Base-by-base conservation (phyloP, 768 basidiomycete genomes). In the Pleurotus djamor region DNA sequence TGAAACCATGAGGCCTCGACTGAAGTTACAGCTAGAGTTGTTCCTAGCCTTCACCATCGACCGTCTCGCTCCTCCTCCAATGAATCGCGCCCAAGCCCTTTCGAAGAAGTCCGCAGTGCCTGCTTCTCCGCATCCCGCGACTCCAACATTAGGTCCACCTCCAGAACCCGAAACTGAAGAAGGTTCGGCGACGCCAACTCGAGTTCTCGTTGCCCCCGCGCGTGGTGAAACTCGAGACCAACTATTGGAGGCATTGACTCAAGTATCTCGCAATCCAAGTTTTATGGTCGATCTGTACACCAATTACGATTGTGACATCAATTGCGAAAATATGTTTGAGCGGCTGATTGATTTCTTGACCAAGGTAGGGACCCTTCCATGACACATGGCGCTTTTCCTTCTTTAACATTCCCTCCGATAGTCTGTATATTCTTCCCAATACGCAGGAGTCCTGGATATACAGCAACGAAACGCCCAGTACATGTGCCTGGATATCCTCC, bases 291-390 rank as follows among this genome's bases (percentile, higher is more conserved):
- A 98, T 67, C 77, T 97, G 12, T 99, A 94, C 76, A 82, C 87
- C 57, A 99, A 98, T 71, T 99, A 98, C 71, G 97, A 99, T 69
- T 98, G 95, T 67, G 94, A 97, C 67, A 86, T 91, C 63, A 96
- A 98, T 67, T 94, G 93, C 71, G 97, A 98, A 76, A 96, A 98
- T 70, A 74, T 98, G 58, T 96, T 96, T 65, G 96, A 98, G 69
- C 81, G 92, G 13, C 74, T 98, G 17, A 76, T 96, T 60, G 91
- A 89, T 28, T 97, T 98, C 71, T 74, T 94, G 63, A 92, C 93
- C 5, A 90, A 92, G 79, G 94, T 94, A 65, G 59, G 78, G 48
- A 21, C 21, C 3, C 21, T 28, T 28, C 1, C 21, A n/a, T 45
- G 21, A 52, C 10, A 37, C 58, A 21, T 36, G 17, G 32, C 65